These are phyloP conservation scores for Trichoderma citrinoviride DNA, from an alignment of 2,329 filamentous ascomycete species.

Conservation along the genomic window DNA sequence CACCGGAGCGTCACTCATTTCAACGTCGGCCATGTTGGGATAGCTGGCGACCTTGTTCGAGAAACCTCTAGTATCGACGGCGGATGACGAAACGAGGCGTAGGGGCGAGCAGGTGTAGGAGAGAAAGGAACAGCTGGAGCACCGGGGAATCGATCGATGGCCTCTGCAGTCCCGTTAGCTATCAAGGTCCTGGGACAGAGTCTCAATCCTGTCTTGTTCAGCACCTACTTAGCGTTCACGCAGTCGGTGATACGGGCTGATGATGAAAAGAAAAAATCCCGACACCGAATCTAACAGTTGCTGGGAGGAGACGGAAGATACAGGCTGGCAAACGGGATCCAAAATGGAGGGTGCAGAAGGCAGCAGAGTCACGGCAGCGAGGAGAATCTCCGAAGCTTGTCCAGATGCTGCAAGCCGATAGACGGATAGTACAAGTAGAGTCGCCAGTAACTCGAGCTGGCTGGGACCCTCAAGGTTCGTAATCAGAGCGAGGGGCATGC, in stretches of 20 bases:
- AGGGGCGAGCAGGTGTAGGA: not conserved
- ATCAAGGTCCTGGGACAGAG: not conserved
- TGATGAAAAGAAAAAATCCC: not conserved
- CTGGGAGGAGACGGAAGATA: not conserved
- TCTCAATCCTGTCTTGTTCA: not conserved
- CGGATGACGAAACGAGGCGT: too few relatives aligned
- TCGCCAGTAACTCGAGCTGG: too few relatives aligned
- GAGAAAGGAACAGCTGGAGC: not conserved
- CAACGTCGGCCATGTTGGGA: constrained; percentile 79
- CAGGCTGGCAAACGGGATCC: not conserved
- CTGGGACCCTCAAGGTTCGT: too few relatives aligned
- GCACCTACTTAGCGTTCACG: not conserved
- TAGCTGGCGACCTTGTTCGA: not conserved
- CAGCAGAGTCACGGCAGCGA: not conserved
- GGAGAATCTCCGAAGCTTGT: not conserved
- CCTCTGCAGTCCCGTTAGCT: constrained; percentile 1
- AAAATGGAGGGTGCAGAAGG: not conserved
- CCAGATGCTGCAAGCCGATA: not conserved
- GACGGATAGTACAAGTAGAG: too few relatives aligned
- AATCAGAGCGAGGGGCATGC: constrained; percentile 11
- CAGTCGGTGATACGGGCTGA: not conserved
- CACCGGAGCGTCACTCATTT: constrained; percentile 84
- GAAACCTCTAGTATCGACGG: not conserved
- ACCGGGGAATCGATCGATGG: not conserved
- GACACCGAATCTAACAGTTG: not conserved